phyloP scores from a whole-genome alignment of 2,329 filamentous ascomycete species.

The Fusarium irregulare region DNA sequence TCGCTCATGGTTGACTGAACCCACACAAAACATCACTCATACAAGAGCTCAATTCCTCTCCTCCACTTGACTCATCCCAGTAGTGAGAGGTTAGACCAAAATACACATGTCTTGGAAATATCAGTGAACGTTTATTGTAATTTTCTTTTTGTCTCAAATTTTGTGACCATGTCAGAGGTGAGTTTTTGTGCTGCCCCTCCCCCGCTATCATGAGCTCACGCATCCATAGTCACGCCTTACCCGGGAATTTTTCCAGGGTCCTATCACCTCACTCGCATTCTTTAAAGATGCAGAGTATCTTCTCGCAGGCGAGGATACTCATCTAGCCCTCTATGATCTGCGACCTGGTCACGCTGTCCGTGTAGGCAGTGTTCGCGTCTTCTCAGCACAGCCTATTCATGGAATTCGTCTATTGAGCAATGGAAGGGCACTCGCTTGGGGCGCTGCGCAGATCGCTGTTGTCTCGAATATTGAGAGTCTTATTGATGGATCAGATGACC shows the following conservation, averaged over 20 bases:
- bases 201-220: conserved; percentile 41
- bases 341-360: conserved; percentile 48
- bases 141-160: neutral
- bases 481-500: conserved; percentile 39
- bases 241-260: conserved; percentile 59
- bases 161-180: conserved; percentile 32
- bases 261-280: conserved; percentile 71
- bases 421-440: conserved; percentile 72
- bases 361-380: conserved; percentile 63
- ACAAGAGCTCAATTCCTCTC: neutral
- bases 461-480: conserved; percentile 41
- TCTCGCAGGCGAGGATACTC: conserved; percentile 70
- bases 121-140: neutral
- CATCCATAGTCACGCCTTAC: conserved; percentile 34
- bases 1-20: conserved; percentile 38
- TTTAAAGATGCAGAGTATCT: conserved; percentile 57
- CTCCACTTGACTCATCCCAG: neutral
- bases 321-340: conserved; percentile 65
- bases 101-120: neutral
- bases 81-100: neutral
- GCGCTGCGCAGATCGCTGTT: conserved; percentile 68
- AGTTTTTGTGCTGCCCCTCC: conserved; percentile 41
- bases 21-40: conserved; percentile 38
- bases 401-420: conserved; percentile 66
- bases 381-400: conserved; percentile 77